Conservation (phyloP, 331 rosid genomes). For the Ulmus americana region DNA sequence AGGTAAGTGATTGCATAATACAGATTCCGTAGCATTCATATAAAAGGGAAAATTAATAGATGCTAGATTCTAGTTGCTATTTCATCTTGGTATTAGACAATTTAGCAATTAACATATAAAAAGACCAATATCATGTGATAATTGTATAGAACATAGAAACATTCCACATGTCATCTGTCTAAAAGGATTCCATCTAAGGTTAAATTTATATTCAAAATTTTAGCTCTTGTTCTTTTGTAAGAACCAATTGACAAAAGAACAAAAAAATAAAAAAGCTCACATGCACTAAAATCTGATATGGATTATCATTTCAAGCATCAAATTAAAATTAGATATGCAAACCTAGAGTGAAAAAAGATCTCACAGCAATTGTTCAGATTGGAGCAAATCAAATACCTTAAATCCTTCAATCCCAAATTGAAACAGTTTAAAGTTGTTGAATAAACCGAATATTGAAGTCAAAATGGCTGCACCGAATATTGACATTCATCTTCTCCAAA, state of each 20-base stretch:
- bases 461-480: too few species aligned
- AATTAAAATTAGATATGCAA: neutral
- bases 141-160: slow-evolving; percentile 1
- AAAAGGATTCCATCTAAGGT: neutral
- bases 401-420: slow-evolving; percentile 92
- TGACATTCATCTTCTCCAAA: too few species aligned
- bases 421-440: slow-evolving; percentile 65
- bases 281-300: neutral
- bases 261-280: neutral
- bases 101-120: slow-evolving; percentile 1
- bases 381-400: slow-evolving; percentile 48
- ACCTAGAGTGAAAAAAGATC: neutral
- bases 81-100: neutral
- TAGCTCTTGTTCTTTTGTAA: neutral
- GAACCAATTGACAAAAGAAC: neutral
- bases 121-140: slow-evolving; percentile 22
- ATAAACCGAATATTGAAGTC: too few species aligned
- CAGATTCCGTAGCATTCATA: neutral
- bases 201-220: neutral
- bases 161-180: slow-evolving; percentile 12
- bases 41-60: neutral
- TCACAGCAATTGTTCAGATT: too few species aligned
- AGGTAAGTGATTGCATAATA: neutral
- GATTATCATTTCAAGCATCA: neutral
- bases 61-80: neutral